Evolutionary conservation across 176 grass and related monocot species (phyloP).

Genomic region (Oryza meyeriana): DNA sequence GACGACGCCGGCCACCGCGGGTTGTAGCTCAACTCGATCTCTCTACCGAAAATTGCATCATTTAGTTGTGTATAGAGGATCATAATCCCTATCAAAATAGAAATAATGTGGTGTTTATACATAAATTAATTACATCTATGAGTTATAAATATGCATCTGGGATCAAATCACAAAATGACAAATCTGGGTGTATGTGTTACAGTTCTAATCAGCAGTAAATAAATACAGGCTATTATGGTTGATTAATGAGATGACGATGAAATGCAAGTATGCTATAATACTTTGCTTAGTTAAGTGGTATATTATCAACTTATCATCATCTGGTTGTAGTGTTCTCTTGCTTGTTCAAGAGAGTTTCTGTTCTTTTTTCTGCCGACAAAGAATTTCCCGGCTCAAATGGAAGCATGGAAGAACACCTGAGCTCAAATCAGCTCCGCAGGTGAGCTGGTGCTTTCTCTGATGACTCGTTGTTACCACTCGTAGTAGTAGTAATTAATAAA

Average conservation of each 20-base stretch:
- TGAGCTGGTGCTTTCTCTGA: not conserved
- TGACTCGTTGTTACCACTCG: not conserved
- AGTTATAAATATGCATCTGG: not conserved
- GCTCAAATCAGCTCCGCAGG: not conserved
- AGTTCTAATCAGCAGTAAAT: not conserved
- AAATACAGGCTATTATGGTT: not conserved
- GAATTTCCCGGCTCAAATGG: not conserved
- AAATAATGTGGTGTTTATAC: not conserved
- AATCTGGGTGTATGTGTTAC: not conserved
- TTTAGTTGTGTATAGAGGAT: not conserved
- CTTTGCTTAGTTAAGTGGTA: not conserved
- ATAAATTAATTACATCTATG: not conserved
- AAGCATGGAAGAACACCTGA: not conserved
- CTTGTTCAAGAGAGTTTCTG: not conserved
- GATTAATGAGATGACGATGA: not conserved
- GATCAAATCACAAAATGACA: not conserved
- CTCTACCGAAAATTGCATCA: not conserved
- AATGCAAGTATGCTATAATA: not conserved
- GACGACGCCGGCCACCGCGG: not conserved
- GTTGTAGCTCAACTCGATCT: not conserved
- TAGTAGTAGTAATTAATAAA: not conserved
- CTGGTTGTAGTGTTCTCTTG: not conserved
- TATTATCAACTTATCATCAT: not conserved
- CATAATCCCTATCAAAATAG: not conserved
- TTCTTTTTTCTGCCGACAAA: not conserved